Percentiles rank a stretch among this genome's conserved stretches.
Conservation (phyloP, 768 basidiomycete genomes). For the Favolaschia claudopus region DNA sequence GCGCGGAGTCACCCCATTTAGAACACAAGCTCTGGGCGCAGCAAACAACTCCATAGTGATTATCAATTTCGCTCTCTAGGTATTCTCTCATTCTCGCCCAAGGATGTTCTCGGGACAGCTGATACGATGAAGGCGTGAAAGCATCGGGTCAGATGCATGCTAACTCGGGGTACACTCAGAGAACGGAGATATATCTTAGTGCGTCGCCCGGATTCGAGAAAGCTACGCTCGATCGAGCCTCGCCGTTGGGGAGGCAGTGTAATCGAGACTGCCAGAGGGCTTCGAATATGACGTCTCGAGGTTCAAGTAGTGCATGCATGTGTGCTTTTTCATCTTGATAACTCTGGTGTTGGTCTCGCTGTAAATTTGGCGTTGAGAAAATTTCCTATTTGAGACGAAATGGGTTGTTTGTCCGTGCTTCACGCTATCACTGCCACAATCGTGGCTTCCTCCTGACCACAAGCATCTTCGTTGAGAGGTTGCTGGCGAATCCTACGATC, state of each 20-base stretch:
- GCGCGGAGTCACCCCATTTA: no score
- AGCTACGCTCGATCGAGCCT: slow-evolving; percentile 39
- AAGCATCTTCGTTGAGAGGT: not conserved
- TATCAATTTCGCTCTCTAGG: no score
- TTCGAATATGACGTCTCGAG: no score
- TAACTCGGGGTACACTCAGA: slow-evolving; percentile 22
- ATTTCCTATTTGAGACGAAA: slow-evolving; percentile 8
- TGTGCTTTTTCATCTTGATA: no score
- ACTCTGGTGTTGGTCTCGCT: not conserved
- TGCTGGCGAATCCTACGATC: no score
- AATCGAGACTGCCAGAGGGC: no score
- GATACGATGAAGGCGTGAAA: no score
- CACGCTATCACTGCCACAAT: not conserved
- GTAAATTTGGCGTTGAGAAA: not conserved
- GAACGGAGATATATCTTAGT: slow-evolving; percentile 50
- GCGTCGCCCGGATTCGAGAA: slow-evolving; percentile 58
- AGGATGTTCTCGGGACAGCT: no score
- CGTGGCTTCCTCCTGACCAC: not conserved
- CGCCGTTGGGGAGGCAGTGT: slow-evolving; percentile 45
- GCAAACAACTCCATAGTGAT: no score
- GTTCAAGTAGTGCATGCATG: slow-evolving; percentile 49
- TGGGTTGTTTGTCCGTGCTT: no score
- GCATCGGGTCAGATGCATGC: slow-evolving; percentile 34
- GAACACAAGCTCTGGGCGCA: no score
- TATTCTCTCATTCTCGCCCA: no score